Conservation (phyloP, 1,284 basidiomycete genomes). For the Moesziomyces globuligerus region DNA sequence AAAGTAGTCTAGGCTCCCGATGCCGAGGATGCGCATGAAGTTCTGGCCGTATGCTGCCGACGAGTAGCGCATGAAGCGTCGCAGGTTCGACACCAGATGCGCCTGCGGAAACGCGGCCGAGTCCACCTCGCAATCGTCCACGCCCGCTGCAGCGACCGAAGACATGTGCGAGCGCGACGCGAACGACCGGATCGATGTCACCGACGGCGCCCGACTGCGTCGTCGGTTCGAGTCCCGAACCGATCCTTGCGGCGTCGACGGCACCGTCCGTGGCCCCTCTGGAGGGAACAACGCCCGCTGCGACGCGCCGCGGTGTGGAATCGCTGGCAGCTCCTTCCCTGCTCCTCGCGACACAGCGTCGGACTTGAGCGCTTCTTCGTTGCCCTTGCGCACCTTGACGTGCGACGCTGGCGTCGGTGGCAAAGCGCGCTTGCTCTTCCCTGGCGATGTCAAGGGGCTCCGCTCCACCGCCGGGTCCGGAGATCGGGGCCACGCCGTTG, state of each 20-base stretch:
- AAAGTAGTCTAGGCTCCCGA: slow-evolving; percentile 69
- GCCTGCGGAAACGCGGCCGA: slow-evolving; percentile 67
- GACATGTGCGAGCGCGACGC: slow-evolving; percentile 48
- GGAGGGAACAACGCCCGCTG: slow-evolving; percentile 10
- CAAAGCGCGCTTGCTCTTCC: slow-evolving; percentile 13
- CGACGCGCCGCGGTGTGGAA: slow-evolving; percentile 33
- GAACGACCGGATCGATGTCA: slow-evolving; percentile 53
- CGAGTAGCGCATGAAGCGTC: slow-evolving; percentile 70
- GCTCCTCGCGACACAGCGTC: slow-evolving; percentile 6
- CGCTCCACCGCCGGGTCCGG: neutral
- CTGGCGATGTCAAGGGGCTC: slow-evolving; percentile 7
- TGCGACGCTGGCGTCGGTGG: neutral
- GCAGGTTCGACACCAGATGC: slow-evolving; percentile 69
- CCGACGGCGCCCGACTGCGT: slow-evolving; percentile 48
- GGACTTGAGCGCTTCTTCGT: neutral
- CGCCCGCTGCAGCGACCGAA: slow-evolving; percentile 25
- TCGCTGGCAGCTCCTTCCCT: slow-evolving; percentile 28
- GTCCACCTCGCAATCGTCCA: slow-evolving; percentile 23
- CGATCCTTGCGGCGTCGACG: slow-evolving; percentile 30
- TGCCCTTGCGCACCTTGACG: slow-evolving; percentile 14
- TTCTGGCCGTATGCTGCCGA: slow-evolving; percentile 63
- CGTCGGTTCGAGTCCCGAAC: slow-evolving; percentile 24
- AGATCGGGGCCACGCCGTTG: too few relatives aligned
- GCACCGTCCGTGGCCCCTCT: slow-evolving; percentile 2
- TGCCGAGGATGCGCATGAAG: slow-evolving; percentile 70